Base-by-base conservation (phyloP, 768 basidiomycete genomes). In the Tylopilus vinaceipallidus region DNA sequence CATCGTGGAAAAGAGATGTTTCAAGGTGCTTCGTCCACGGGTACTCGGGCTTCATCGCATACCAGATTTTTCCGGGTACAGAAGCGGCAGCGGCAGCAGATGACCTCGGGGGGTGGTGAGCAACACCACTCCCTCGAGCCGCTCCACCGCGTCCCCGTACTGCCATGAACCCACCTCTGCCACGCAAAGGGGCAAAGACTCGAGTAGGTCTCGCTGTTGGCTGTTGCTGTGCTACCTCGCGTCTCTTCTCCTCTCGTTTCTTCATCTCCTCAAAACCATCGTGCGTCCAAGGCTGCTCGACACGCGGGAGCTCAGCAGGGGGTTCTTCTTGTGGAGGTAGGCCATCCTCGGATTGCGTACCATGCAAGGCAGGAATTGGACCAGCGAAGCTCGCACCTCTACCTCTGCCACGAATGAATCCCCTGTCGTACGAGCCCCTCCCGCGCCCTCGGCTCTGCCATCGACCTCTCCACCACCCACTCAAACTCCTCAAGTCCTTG, bases 221-320 rank as follows among this genome's bases (percentile, higher is more conserved):
- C 35, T 65, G 62, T 39, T 72, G 72, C 58, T 70, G 69, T 58
- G 62, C 54, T 9, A 55, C 54, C 39, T 63, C 66, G 6, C 65
- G 59, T 33, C 70, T 70, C 45, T 76, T 75, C 50, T 90, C 86
- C 51, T 91, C 90, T 57, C 78, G 79, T 46, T 75, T 76, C 69
- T 82, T 89, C 80, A 92, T 80, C 71, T 95, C 89, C 66, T 92
- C 90, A 55, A 85, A 95, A 2, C 91, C 90, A 62, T 91, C 90
- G 62, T 94, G 91, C 0, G 78, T 83, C 91, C 91, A 93, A 3
- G 80, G 66, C 32, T 75, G 79, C 53, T 91, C 87, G 36, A 86
- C 77, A 12, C 81, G 82, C 4, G 83, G 81, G 6, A 80, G 55
- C 22, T 76, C 72, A 30, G 48, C 20, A 43, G 55, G 38, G 1